These are phyloP conservation scores for Bacterosira constricta DNA, from an alignment of 108 stramenopile genomes.

Conservation along the genomic window DNA sequence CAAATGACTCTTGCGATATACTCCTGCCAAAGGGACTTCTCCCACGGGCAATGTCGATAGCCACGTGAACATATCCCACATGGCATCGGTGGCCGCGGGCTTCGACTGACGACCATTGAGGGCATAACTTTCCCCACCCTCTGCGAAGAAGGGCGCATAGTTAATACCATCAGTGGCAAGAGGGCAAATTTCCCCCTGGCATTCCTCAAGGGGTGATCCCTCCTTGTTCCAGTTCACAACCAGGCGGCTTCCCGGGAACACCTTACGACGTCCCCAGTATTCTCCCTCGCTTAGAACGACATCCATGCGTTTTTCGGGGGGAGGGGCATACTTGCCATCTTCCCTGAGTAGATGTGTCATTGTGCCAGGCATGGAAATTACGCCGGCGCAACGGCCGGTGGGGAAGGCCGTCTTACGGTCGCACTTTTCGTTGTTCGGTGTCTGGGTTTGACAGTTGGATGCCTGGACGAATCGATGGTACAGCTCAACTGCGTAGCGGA, in stretches of 20 bases:
- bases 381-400: slow-evolving; percentile 43
- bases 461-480: slow-evolving; percentile 35
- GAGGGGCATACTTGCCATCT: slow-evolving; percentile 36
- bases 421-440: slow-evolving; percentile 20
- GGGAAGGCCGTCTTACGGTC: slow-evolving; percentile 50
- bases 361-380: slow-evolving; percentile 48
- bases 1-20: slow-evolving; percentile 35
- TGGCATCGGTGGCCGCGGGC: slow-evolving; percentile 30
- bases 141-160: slow-evolving; percentile 46
- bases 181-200: slow-evolving; percentile 21
- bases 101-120: slow-evolving; percentile 46
- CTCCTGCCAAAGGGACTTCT: slow-evolving; percentile 36
- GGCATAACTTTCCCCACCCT: slow-evolving; percentile 45
- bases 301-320: slow-evolving; percentile 26
- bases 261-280: slow-evolving; percentile 35
- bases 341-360: slow-evolving; percentile 34
- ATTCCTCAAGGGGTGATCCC: slow-evolving; percentile 22
- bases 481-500: slow-evolving; percentile 32
- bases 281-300: slow-evolving; percentile 18
- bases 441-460: slow-evolving; percentile 41
- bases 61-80: slow-evolving; percentile 52
- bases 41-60: slow-evolving; percentile 27
- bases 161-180: slow-evolving; percentile 31
- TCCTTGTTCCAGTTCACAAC: slow-evolving; percentile 28
- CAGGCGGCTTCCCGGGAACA: slow-evolving; percentile 31